Base-by-base conservation (phyloP, 257 asterid species). In the Solanum megistacrolobum region DNA sequence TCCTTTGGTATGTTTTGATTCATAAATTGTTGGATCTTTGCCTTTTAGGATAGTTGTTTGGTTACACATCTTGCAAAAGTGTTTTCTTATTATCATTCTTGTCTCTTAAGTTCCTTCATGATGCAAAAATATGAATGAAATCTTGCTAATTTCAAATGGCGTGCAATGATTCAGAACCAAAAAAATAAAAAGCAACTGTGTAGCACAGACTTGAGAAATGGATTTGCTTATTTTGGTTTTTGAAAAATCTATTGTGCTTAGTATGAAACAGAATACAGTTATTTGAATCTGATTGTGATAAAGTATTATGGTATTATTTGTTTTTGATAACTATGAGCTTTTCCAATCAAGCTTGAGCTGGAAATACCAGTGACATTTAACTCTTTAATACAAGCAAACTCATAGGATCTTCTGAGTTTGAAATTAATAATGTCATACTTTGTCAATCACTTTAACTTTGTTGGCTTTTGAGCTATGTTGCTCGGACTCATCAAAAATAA, bases 1-100 rank as follows among this genome's bases (percentile, higher is more conserved):
- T 81, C 98, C 99, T 71, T 92, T 97, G 98, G 99, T 97, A 93
- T 74, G 93, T 76, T 27, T 84, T 83, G 81, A 13, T 87, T 81
- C 8, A 20, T 48, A 29, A 46, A 18, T 48, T 81, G n/a, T 31
- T 81, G 6, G 39, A 81, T 81, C 43, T 48, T 81, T 81, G 69
- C 85, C 66, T 81, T 10, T 60, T 81, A 48, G 11, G 68, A 81
- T 11, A 18, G 36, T 81, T 14, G 7, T 48, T 48, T 48, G 69
- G 68, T 31, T 81, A 43, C 68, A 46, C 85, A 27, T 81, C 6
- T 27, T 81, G 39, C 68, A 43, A 29, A 43, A 46, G 3, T 46
- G 31, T 46, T 29, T 29, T 81, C 68, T 81, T 81, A 18, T 46
- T 29, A 81, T 81, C 29, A 29, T 46, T 81, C 29, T 81, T 3